A percentile compares a stretch with the other conserved stretches of the same genome.
Conservation (phyloP, 129 eudicot species). For the Tagetes erecta region DNA sequence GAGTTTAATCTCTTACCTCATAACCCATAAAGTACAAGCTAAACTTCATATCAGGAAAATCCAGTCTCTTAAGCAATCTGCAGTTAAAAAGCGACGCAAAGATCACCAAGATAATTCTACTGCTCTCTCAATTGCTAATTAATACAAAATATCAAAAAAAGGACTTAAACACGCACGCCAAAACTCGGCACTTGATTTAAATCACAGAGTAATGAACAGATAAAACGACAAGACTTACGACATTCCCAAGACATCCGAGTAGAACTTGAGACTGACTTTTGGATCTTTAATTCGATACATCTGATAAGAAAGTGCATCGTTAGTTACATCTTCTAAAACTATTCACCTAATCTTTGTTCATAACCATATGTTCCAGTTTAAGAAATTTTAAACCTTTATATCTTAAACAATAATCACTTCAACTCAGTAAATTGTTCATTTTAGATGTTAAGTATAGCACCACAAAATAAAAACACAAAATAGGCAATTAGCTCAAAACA, state of each 20-base stretch:
- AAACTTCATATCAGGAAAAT: conserved; percentile 84
- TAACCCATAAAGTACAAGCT: conserved; percentile 89
- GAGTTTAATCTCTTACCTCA: conserved; percentile 52
- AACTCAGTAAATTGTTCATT: background rate
- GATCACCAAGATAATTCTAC: background rate
- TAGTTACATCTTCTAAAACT: conserved; percentile 5
- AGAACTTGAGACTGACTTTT: conserved; percentile 78
- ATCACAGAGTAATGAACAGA: conserved; percentile 6
- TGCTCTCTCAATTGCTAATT: background rate
- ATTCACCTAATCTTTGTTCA: background rate
- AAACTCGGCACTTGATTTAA: background rate
- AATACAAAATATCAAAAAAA: background rate
- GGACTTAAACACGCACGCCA: background rate
- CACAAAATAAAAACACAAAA: background rate
- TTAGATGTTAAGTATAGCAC: no score
- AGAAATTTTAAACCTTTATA: background rate
- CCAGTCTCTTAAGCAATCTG: conserved; percentile 95
- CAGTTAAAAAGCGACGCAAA: conserved; percentile 9
- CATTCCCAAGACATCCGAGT: conserved; percentile 87
- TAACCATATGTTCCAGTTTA: background rate
- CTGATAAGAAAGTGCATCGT: conserved; percentile 40
- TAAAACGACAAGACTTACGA: conserved; percentile 63
- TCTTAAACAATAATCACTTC: background rate
- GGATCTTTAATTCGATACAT: conserved; percentile 97
- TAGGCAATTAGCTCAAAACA: background rate